These are phyloP conservation scores for Citrus maxima DNA, from an alignment of 345 rosid species.

Conservation along the genomic window DNA sequence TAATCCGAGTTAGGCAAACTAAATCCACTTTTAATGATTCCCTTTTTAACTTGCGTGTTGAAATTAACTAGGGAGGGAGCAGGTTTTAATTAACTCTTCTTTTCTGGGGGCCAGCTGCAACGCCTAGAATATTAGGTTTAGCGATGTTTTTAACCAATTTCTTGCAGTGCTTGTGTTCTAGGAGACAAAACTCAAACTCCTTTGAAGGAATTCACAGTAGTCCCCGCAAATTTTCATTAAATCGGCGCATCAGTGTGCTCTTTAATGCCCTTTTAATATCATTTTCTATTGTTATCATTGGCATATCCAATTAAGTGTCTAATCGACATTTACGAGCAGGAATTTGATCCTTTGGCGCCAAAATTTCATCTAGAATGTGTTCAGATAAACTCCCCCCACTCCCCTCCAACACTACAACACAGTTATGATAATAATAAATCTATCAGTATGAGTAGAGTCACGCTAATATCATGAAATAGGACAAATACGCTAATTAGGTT, in stretches of 20 bases:
- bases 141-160: slow-evolving; percentile 15
- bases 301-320: not conserved
- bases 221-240: not conserved
- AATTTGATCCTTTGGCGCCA: not conserved
- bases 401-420: too few species aligned
- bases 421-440: too few species aligned
- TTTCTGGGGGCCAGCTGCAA: not conserved
- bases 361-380: too few species aligned
- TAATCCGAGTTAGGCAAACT: slow-evolving; percentile 24
- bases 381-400: too few species aligned
- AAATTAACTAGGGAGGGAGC: not conserved
- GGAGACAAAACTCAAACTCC: slow-evolving; percentile 30
- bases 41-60: slow-evolving; percentile 5
- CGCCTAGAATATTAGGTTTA: slow-evolving; percentile 7
- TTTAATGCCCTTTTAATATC: not conserved
- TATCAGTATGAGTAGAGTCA: too few species aligned
- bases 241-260: not conserved
- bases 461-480: too few species aligned
- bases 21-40: slow-evolving; percentile 3
- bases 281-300: not conserved
- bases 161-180: slow-evolving; percentile 9
- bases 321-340: not conserved
- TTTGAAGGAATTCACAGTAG: not conserved
- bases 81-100: not conserved
- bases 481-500: too few species aligned